Percentiles rank a stretch among this genome's conserved stretches.
Evolutionary conservation across 1,139 yeast species (phyloP).

Genomic region (Trichomonascaceae sp.): DNA sequence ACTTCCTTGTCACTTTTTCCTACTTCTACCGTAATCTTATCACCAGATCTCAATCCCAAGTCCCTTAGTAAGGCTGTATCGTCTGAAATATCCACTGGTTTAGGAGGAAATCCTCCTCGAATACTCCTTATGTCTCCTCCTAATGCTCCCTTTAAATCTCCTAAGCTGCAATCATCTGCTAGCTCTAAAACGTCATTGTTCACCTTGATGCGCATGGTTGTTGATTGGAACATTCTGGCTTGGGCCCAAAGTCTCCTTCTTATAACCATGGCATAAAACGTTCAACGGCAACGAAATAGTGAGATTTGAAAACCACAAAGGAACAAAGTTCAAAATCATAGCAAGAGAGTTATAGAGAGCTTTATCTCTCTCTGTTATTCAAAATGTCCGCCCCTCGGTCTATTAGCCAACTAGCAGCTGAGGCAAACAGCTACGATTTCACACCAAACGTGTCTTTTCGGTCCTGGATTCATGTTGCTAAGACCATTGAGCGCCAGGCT

Average conservation of each 20-base stretch:
- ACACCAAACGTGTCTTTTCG: conserved; percentile 37
- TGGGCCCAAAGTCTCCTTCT: neutral
- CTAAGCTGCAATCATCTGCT: conserved; percentile 25
- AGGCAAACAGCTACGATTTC: conserved; percentile 42
- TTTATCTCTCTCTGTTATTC: neutral
- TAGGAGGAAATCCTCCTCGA: conserved; percentile 60
- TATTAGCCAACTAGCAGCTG: conserved; percentile 34
- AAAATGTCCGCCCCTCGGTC: conserved; percentile 17
- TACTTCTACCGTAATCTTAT: conserved; percentile 42
- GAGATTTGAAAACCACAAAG: neutral
- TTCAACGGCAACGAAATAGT: neutral
- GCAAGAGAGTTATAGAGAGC: neutral
- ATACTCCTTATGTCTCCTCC: conserved; percentile 23
- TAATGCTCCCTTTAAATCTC: conserved; percentile 22
- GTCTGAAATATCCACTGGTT: conserved; percentile 34
- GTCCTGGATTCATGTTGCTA: conserved; percentile 43
- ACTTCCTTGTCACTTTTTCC: neutral
- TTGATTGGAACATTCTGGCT: neutral
- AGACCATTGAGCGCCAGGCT: conserved; percentile 40
- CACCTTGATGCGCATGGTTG: conserved; percentile 6
- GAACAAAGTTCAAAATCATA: neutral
- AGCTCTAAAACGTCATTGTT: conserved; percentile 15
- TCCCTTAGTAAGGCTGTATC: conserved; percentile 29
- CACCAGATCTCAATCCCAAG: conserved; percentile 51
- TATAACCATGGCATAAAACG: neutral